These are phyloP conservation scores for Kuraishia hungarica DNA, from an alignment of 805 yeast genomes.

Conservation along the genomic window DNA sequence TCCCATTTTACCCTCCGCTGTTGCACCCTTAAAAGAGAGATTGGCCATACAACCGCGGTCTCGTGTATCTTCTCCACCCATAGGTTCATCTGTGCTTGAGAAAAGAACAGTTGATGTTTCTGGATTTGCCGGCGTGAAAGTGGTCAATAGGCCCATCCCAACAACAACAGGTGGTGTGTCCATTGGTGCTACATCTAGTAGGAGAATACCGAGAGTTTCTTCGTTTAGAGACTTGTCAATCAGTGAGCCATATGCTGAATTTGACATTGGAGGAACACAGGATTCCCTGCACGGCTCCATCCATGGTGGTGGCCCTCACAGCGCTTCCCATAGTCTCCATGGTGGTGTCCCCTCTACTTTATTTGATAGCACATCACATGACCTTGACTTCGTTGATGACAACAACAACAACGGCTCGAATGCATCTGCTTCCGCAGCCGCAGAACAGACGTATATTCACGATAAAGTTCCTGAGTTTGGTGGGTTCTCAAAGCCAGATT, in stretches of 20 bases:
- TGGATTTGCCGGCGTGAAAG: neutral
- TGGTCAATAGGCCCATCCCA: neutral
- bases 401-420: neutral
- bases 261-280: neutral
- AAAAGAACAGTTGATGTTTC: neutral
- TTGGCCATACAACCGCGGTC: neutral
- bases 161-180: neutral
- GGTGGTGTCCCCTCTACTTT: neutral
- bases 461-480: constrained; percentile 55
- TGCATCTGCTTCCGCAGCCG: neutral
- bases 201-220: neutral
- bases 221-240: neutral
- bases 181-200: neutral
- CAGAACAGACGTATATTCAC: constrained; percentile 3
- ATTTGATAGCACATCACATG: neutral
- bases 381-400: neutral
- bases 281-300: neutral
- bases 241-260: neutral
- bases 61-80: neutral
- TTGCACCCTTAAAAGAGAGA: neutral
- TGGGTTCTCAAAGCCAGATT: constrained; percentile 60
- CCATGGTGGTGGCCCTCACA: neutral
- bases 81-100: neutral
- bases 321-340: neutral
- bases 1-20: neutral